A percentile compares a stretch with the other conserved stretches of the same genome.
Evolutionary conservation across 1,139 yeast genomes (phyloP).

Genomic region (Debaryomycetaceae sp.): DNA sequence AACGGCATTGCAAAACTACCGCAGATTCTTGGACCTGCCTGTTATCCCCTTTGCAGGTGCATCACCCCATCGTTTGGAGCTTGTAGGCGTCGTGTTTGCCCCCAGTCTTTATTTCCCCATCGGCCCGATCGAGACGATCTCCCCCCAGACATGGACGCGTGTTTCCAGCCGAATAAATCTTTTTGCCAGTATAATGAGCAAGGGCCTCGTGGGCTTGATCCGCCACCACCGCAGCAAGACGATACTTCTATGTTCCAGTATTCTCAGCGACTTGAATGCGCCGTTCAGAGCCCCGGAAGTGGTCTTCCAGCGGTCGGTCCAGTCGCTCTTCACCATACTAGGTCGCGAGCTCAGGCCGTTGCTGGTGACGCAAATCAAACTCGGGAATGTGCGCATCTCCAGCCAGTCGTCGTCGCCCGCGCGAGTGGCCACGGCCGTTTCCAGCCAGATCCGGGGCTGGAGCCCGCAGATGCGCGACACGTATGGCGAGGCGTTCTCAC

Average conservation of each 20-base stretch:
- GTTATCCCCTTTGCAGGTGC: conserved; percentile 44
- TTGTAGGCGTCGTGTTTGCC: conserved; percentile 50
- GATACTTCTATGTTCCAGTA: conserved; percentile 33
- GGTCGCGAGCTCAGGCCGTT: conserved; percentile 35
- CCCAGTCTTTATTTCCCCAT: conserved; percentile 58
- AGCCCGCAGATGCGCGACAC: conserved; percentile 23
- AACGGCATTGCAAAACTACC: no score
- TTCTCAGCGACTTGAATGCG: conserved; percentile 29
- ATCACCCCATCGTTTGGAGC: conserved; percentile 36
- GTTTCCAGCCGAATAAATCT: conserved; percentile 33
- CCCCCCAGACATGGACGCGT: conserved; percentile 42
- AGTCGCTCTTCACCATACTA: conserved; percentile 26
- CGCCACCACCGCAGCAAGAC: conserved; percentile 35
- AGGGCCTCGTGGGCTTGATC: conserved; percentile 48
- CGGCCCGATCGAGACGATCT: conserved; percentile 57
- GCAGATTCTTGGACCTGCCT: conserved; percentile 25
- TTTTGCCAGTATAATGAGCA: conserved; percentile 42
- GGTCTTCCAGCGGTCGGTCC: conserved; percentile 25
- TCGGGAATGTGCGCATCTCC: conserved; percentile 37
- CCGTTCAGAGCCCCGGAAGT: conserved; percentile 44
- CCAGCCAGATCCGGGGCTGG: conserved; percentile 34
- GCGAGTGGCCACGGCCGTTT: conserved; percentile 20
- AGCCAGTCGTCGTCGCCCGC: conserved; percentile 17
- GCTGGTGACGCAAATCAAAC: conserved; percentile 32
- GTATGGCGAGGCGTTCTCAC: conserved; percentile 25